phyloP scores from a whole-genome alignment of 1,284 basidiomycete species.

The Trametes versicolor region DNA sequence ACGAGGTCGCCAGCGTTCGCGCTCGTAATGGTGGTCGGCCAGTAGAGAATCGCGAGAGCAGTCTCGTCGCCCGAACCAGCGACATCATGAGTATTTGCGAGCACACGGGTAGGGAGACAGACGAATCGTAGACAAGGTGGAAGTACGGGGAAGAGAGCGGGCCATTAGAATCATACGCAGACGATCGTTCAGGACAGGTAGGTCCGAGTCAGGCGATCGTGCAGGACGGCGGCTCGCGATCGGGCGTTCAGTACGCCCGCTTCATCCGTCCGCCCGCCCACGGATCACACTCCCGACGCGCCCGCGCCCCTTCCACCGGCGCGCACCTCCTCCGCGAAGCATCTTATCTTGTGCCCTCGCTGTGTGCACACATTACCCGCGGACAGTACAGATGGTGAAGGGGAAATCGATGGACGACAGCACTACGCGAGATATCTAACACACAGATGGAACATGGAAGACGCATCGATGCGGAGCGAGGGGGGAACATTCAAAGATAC shows the following conservation, averaged over 20 bases:
- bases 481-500: neutral
- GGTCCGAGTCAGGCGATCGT: neutral
- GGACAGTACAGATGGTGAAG: neutral
- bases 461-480: neutral
- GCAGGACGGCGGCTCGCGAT: neutral
- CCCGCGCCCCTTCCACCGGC: neutral
- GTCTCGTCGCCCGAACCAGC: conserved; percentile 17
- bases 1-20: conserved; percentile 21
- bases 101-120: neutral
- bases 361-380: neutral
- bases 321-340: neutral
- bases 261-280: neutral
- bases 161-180: neutral
- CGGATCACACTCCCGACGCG: conserved; percentile 7
- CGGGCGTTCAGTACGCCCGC: neutral
- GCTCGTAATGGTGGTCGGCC: conserved; percentile 13
- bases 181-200: neutral
- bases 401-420: conserved; percentile 3
- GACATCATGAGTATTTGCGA: conserved; percentile 13
- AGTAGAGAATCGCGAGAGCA: conserved; percentile 5
- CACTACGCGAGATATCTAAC: conserved; percentile 2
- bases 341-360: neutral
- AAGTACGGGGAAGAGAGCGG: neutral
- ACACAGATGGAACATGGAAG: neutral
- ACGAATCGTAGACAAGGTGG: neutral